Evolutionary conservation across 1,284 basidiomycete species (phyloP).

Genomic region (Amylostereum chailletii): DNA sequence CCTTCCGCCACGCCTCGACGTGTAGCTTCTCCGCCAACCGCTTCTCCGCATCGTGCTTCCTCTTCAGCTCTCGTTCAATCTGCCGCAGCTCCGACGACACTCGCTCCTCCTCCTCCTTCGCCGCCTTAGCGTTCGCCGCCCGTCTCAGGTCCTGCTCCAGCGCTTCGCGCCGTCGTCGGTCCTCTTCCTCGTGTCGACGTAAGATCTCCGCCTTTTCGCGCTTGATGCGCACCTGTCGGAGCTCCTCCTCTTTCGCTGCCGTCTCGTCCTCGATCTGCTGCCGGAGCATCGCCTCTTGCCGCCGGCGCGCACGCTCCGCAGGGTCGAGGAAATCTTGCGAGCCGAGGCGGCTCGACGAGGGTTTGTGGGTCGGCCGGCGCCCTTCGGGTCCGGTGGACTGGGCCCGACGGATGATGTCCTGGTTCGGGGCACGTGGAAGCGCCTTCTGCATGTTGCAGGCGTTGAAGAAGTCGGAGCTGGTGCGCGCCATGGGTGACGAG

Average conservation of each 20-base stretch:
- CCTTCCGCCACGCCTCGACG: slow-evolving; percentile 46
- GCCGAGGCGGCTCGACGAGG: slow-evolving; percentile 6
- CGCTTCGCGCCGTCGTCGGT: slow-evolving; percentile 31
- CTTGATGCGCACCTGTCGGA: slow-evolving; percentile 36
- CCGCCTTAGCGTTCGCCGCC: slow-evolving; percentile 35
- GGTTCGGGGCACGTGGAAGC: slow-evolving; percentile 1
- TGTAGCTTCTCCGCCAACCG: slow-evolving; percentile 43
- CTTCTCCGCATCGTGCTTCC: slow-evolving; percentile 38
- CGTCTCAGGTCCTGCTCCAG: slow-evolving; percentile 43
- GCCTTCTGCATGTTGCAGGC: slow-evolving; percentile 2
- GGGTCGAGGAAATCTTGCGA: slow-evolving; percentile 22
- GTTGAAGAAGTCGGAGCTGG: slow-evolving; percentile 2
- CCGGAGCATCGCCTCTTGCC: slow-evolving; percentile 8
- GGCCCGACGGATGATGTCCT: not conserved
- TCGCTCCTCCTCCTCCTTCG: slow-evolving; percentile 37
- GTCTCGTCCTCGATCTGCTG: slow-evolving; percentile 34
- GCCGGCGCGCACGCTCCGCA: slow-evolving; percentile 32
- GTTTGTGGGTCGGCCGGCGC: slow-evolving; percentile 1
- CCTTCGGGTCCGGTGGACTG: not conserved
- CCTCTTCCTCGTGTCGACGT: slow-evolving; percentile 40
- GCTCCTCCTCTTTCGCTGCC: slow-evolving; percentile 39
- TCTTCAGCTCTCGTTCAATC: slow-evolving; percentile 39
- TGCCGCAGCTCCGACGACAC: slow-evolving; percentile 41
- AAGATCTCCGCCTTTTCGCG: slow-evolving; percentile 37
- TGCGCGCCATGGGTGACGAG: not conserved